Base-by-base conservation (phyloP, 2,329 filamentous ascomycete genomes). In the Juglanconis oblonga region DNA sequence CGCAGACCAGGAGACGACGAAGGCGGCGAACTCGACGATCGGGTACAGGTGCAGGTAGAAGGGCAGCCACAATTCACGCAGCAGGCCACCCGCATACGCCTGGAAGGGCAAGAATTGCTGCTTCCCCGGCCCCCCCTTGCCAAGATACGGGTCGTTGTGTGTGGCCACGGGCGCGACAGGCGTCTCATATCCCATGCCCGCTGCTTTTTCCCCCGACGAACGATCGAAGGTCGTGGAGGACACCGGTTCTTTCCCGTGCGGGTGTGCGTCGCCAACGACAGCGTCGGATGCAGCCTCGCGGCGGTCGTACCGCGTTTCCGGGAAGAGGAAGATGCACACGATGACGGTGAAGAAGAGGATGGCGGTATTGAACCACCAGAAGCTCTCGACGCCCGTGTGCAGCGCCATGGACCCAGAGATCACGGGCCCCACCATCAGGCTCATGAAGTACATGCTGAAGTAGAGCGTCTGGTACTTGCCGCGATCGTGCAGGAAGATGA, bases 301-400 rank as follows among this genome's bases (percentile, higher is more conserved):
- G 11, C 85, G 81, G 58, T 81, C 78, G 73, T 79, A 88, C 63
- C 81, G 82, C 0, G 86, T 88, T 68, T 88, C 86, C 0, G 86
- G 86, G 65, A 87, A 87, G 66, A 84, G 74, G 67, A 87, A 84
- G 33, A 87, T 69, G 38, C 81, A 76, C 67, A 84, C 74, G 4
- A 86, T 35, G 29, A 82, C 71, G 0, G 79, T 78, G 3, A 82
- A 66, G 1, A 73, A 79, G 2, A 85, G 71, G 1, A 88, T 54
- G 1, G 69, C 86, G 2, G 83, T 81, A 64, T 87, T 87, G 63
- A 88, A 74, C 85, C 85, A 88, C 82, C 84, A 88, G 69, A 88
- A 88, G 66, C 74, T 84, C 32, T 83, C 75, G 81, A 83, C 87
- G 52, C 84, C 84, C 4, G 81, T 69, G 40, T 82, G 77, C 48